Evolutionary conservation across 2,329 filamentous ascomycete species (phyloP).

Genomic region (Penicillium concentricum): DNA sequence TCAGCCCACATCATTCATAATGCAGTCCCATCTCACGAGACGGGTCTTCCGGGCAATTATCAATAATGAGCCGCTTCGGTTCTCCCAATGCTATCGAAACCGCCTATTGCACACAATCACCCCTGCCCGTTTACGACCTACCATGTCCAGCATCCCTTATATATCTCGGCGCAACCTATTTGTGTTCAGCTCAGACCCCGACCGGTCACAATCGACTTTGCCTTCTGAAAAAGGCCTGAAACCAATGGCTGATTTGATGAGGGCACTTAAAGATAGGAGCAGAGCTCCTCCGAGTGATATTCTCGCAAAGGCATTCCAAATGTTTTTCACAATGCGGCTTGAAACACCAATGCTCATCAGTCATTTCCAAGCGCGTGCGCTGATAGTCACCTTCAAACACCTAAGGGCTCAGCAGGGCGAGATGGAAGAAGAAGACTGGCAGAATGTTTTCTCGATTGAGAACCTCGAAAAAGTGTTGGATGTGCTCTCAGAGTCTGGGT

Average conservation of each 20-base stretch:
- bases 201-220: slow-evolving; percentile 56
- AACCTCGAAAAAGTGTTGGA: slow-evolving; percentile 43
- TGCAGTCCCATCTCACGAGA: slow-evolving; percentile 48
- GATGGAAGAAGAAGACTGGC: slow-evolving; percentile 32
- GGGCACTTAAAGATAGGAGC: slow-evolving; percentile 60
- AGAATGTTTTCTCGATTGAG: slow-evolving; percentile 39
- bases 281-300: slow-evolving; percentile 64
- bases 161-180: slow-evolving; percentile 33
- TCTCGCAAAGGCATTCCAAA: slow-evolving; percentile 63
- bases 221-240: slow-evolving; percentile 62
- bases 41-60: slow-evolving; percentile 47
- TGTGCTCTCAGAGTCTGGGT: slow-evolving; percentile 37
- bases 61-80: slow-evolving; percentile 45
- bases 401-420: slow-evolving; percentile 46
- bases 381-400: slow-evolving; percentile 61
- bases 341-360: slow-evolving; percentile 55
- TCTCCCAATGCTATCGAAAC: slow-evolving; percentile 36
- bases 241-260: slow-evolving; percentile 66
- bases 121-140: slow-evolving; percentile 31
- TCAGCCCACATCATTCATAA: slow-evolving; percentile 19
- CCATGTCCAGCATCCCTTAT: slow-evolving; percentile 37
- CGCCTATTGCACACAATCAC: slow-evolving; percentile 34
- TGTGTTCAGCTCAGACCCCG: slow-evolving; percentile 49
- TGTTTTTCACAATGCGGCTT: slow-evolving; percentile 61
- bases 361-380: slow-evolving; percentile 64